A percentile compares a stretch with the other conserved stretches of the same genome.
Evolutionary conservation across 306 rosid genomes (phyloP).

Genomic region (Lablab purpureus): DNA sequence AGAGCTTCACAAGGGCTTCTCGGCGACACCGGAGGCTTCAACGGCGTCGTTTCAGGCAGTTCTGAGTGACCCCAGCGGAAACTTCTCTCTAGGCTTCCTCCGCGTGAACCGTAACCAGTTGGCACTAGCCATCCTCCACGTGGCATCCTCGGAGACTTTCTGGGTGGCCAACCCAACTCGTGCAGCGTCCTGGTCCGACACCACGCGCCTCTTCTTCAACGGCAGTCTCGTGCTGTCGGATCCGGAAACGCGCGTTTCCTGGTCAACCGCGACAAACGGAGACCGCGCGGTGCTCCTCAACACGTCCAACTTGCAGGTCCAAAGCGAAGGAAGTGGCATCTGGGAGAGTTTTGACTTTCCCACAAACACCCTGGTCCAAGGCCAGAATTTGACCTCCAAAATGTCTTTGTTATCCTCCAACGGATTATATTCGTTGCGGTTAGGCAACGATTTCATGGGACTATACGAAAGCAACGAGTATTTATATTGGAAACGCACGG

Average conservation of each 20-base stretch:
- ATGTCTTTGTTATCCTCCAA: conserved; percentile 62
- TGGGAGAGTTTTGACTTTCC: conserved; percentile 91
- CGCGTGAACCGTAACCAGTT: conserved; percentile 62
- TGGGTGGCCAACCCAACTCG: conserved; percentile 71
- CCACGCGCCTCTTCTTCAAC: conserved; percentile 68
- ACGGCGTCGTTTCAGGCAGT: conserved; percentile 67
- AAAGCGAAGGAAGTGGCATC: conserved; percentile 8
- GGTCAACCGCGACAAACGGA: conserved; percentile 75
- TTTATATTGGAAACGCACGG: conserved; percentile 65
- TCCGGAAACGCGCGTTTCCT: conserved; percentile 40
- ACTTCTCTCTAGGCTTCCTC: conserved; percentile 86
- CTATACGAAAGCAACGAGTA: conserved; percentile 49
- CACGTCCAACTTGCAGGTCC: conserved; percentile 70
- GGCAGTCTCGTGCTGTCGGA: conserved; percentile 76
- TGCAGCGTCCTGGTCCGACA: conserved; percentile 60
- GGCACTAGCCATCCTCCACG: conserved; percentile 70
- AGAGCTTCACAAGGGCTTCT: conserved; percentile 65
- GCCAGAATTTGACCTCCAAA: conserved; percentile 67
- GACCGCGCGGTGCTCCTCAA: conserved; percentile 62
- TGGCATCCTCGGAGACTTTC: conserved; percentile 65
- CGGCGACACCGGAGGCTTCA: conserved; percentile 56
- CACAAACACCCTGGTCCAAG: conserved; percentile 69
- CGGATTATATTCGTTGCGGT: conserved; percentile 55
- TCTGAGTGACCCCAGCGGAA: conserved; percentile 61
- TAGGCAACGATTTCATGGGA: conserved; percentile 72